Base-by-base conservation (phyloP, 768 basidiomycete genomes). In the Leccinum rimulosum region DNA sequence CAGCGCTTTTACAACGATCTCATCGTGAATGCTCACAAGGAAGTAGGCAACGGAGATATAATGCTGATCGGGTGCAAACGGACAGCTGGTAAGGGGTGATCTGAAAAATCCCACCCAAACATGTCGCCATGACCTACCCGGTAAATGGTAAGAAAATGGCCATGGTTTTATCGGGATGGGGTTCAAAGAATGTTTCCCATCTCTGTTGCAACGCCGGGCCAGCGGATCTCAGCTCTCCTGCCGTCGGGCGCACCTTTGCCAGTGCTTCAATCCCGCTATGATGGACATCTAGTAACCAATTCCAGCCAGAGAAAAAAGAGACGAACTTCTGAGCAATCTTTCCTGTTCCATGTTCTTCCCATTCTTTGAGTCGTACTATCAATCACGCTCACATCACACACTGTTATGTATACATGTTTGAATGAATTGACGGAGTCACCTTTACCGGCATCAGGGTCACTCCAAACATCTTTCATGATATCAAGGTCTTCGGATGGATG, bases 311-410 rank as follows among this genome's bases (percentile, higher is more conserved):
- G 4, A 38, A 31, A 17, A 15, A 12, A 11, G 58, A 1, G 6
- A 38, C 77, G 3, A 31, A 86, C 87, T 83, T 87, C 61, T 81
- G 77, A 1, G 83, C 76, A 63, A 88, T 73, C 43, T 81, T 65
- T 1, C 84, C 84, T 35, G 67, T 75, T 0, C 82, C 84, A 0
- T 68, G 66, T n/a, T 65, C 63, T 8, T 66, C 57, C 71, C 74
- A 81, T 49, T 77, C 69, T n/a, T 54, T 62, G 4, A 63, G 51
- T 28, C 69, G 66, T 43, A 52, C 79, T 80, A 33, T 30, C 0
- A 10, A 45, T 12, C 3, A 8, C 28, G 27, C 25, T 22, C 4
- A 38, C 8, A 27, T 54, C 0, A 50, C 22, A 52, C 31, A 14
- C 12, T 22, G 4, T 14, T 19, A 11, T 47, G 12, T 47, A 47